Evolutionary conservation across 306 rosid species (phyloP).

Genomic region (Luffa acutangula): DNA sequence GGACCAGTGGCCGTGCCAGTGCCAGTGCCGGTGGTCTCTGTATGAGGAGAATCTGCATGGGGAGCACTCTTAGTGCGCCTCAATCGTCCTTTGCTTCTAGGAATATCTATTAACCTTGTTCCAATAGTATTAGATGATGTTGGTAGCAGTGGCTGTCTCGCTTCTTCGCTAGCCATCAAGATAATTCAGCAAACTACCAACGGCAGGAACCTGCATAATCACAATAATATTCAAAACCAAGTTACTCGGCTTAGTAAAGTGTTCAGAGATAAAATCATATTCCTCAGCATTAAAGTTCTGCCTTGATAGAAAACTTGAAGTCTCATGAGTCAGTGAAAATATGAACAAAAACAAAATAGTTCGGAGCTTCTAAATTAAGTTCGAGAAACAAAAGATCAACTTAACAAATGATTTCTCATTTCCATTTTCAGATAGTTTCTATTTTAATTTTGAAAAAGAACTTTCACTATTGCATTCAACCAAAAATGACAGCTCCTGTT

Average conservation of each 20-base stretch:
- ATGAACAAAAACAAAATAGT: not conserved
- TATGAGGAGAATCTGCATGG: slow-evolving; percentile 4
- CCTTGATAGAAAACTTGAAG: not conserved
- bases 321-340: not conserved
- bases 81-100: slow-evolving; percentile 20
- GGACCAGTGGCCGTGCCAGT: not conserved
- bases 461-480: not conserved
- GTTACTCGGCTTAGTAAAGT: not conserved
- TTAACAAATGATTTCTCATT: not conserved
- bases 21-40: not conserved
- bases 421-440: not conserved
- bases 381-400: not conserved
- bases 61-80: slow-evolving; percentile 53
- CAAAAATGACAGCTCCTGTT: not conserved
- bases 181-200: slow-evolving; percentile 12
- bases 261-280: not conserved
- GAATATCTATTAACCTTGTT: slow-evolving; percentile 7
- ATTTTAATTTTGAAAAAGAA: not conserved
- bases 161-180: slow-evolving; percentile 38
- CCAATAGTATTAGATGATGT: slow-evolving; percentile 10
- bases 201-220: slow-evolving; percentile 9
- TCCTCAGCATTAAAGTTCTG: not conserved
- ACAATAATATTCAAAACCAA: not conserved
- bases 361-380: not conserved
- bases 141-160: slow-evolving; percentile 28